phyloP scores from a whole-genome alignment of 768 basidiomycete genomes.

The Tephrocybe sp. region DNA sequence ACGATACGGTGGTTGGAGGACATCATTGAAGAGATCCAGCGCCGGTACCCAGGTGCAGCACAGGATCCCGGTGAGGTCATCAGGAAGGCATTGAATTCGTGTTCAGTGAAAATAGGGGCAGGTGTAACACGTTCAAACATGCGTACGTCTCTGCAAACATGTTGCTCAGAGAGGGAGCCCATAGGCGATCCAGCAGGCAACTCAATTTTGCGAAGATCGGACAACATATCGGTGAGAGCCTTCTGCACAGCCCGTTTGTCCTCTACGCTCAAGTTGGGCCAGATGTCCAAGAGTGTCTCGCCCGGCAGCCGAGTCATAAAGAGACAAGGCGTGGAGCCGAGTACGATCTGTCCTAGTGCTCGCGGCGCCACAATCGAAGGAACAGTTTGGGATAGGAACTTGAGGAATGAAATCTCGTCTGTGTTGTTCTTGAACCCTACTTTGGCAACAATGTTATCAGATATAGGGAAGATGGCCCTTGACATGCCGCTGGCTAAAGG shows the following conservation, averaged over 20 bases:
- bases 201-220: neutral
- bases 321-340: constrained; percentile 2
- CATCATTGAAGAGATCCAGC: constrained; percentile 2
- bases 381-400: neutral
- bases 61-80: neutral
- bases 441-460: neutral
- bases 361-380: neutral
- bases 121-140: neutral
- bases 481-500: no score
- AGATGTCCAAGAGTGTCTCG: constrained; percentile 1
- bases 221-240: no score
- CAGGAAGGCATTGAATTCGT: constrained; percentile 15
- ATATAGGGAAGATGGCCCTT: neutral
- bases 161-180: neutral
- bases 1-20: constrained; percentile 15
- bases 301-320: constrained; percentile 5
- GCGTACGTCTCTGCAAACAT: neutral
- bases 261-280: no score
- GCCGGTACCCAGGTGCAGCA: neutral
- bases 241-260: no score
- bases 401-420: neutral
- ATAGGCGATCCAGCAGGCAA: neutral
- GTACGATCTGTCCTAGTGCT: neutral
- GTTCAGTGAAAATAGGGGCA: constrained; percentile 3
- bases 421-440: neutral